Conservation (phyloP, 306 rosid genomes). For the Fragaria vesca region DNA sequence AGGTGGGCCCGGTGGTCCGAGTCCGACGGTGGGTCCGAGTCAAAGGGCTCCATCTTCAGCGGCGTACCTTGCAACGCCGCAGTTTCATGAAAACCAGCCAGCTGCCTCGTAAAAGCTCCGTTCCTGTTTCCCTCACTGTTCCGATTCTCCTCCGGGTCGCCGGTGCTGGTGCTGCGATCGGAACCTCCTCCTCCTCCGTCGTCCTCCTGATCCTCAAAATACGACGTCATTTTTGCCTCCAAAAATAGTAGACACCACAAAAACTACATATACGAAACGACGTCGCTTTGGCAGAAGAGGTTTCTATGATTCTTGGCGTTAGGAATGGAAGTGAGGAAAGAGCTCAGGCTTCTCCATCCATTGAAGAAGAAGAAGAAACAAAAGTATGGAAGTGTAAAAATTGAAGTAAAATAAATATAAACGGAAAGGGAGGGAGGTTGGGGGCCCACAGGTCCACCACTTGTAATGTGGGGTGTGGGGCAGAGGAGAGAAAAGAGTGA, state of each 20-base stretch:
- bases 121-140: background rate
- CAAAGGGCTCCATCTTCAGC: constrained; percentile 39
- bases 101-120: constrained; percentile 4
- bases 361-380: too few species aligned
- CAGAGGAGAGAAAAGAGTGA: background rate
- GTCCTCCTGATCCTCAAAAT: constrained; percentile 33
- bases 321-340: background rate
- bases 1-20: constrained; percentile 9
- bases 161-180: constrained; percentile 45
- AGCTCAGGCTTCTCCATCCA: background rate
- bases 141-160: constrained; percentile 19
- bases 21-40: constrained; percentile 29
- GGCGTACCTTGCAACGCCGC: constrained; percentile 9
- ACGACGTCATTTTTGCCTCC: constrained; percentile 23
- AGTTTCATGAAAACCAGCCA: background rate
- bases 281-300: constrained; percentile 15
- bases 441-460: background rate
- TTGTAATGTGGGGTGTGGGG: constrained; percentile 15
- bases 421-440: constrained; percentile 1
- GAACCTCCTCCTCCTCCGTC: constrained; percentile 31
- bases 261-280: background rate
- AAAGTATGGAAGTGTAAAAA: constrained; percentile 18
- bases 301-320: constrained; percentile 10
- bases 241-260: background rate
- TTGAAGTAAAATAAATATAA: constrained; percentile 13